phyloP scores from a whole-genome alignment of 2,329 filamentous ascomycete species.

The Pseudogymnoascus sp. region DNA sequence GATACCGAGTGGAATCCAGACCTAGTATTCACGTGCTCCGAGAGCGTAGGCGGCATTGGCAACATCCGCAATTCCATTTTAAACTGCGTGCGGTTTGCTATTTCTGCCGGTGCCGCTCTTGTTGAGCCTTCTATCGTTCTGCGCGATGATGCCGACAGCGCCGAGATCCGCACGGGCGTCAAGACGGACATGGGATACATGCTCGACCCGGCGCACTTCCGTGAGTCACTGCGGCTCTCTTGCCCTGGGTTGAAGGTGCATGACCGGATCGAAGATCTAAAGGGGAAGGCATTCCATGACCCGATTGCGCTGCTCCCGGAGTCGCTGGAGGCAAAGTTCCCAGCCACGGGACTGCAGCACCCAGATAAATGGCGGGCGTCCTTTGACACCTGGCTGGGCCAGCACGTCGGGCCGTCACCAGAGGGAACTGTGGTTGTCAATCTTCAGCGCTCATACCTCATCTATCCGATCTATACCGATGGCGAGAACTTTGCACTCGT shows the following conservation, averaged over 20 bases:
- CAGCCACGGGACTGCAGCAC: conserved; percentile 17
- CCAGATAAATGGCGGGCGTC: conserved; percentile 22
- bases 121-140: conserved; percentile 33
- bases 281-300: conserved; percentile 11
- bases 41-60: conserved; percentile 34
- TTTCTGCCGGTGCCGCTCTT: conserved; percentile 31
- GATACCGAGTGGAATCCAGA: conserved; percentile 29
- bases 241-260: conserved; percentile 24
- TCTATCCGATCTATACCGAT: conserved; percentile 21
- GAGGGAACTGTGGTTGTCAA: conserved; percentile 17
- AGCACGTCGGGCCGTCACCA: conserved; percentile 71
- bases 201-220: conserved; percentile 24
- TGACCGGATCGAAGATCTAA: conserved; percentile 18
- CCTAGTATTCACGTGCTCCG: conserved; percentile 35
- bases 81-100: conserved; percentile 36
- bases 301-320: conserved; percentile 22
- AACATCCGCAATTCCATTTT: conserved; percentile 37
- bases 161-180: conserved; percentile 17
- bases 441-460: conserved; percentile 20
- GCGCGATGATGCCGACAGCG: conserved; percentile 28
- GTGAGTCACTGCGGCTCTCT: conserved; percentile 21
- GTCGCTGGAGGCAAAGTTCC: conserved; percentile 17
- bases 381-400: conserved; percentile 66
- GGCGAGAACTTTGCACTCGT: conserved; percentile 17
- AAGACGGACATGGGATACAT: conserved; percentile 21